Evolutionary conservation across 495 filamentous ascomycete species (phyloP).

Genomic region (Parachaetomium inaequale): DNA sequence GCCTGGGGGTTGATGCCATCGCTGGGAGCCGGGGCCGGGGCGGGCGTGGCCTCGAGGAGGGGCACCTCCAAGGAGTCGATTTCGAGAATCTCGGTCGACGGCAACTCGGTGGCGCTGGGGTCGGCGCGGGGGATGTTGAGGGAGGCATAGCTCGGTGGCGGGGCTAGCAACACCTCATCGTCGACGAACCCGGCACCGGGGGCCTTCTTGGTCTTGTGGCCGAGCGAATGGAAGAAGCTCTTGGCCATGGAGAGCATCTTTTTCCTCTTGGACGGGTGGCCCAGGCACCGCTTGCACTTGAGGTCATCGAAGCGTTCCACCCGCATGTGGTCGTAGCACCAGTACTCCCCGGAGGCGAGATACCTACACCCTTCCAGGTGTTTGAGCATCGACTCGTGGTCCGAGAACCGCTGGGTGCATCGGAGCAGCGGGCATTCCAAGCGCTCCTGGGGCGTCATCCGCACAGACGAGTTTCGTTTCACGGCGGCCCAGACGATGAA

Average conservation of each 20-base stretch:
- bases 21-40: slow-evolving; percentile 15
- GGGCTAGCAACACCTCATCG: slow-evolving; percentile 26
- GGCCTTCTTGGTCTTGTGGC: slow-evolving; percentile 40
- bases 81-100: slow-evolving; percentile 43
- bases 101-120: slow-evolving; percentile 33
- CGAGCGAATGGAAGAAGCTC: slow-evolving; percentile 47
- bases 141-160: slow-evolving; percentile 47
- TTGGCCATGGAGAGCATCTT: slow-evolving; percentile 47
- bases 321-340: slow-evolving; percentile 47
- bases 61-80: slow-evolving; percentile 42
- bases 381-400: slow-evolving; percentile 47
- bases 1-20: slow-evolving; percentile 33
- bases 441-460: slow-evolving; percentile 40
- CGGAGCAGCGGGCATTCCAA: slow-evolving; percentile 44
- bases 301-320: slow-evolving; percentile 48
- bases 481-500: slow-evolving; percentile 52
- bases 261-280: slow-evolving; percentile 45
- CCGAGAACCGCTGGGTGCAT: slow-evolving; percentile 39
- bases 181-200: slow-evolving; percentile 13
- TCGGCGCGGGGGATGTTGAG: slow-evolving; percentile 20
- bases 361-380: slow-evolving; percentile 41
- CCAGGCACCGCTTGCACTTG: slow-evolving; percentile 44
- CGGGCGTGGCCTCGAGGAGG: slow-evolving; percentile 5
- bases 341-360: slow-evolving; percentile 44
- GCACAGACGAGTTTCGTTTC: slow-evolving; percentile 45